Conservation (phyloP, 768 basidiomycete genomes). For the Rhodotorula taiwanensis region DNA sequence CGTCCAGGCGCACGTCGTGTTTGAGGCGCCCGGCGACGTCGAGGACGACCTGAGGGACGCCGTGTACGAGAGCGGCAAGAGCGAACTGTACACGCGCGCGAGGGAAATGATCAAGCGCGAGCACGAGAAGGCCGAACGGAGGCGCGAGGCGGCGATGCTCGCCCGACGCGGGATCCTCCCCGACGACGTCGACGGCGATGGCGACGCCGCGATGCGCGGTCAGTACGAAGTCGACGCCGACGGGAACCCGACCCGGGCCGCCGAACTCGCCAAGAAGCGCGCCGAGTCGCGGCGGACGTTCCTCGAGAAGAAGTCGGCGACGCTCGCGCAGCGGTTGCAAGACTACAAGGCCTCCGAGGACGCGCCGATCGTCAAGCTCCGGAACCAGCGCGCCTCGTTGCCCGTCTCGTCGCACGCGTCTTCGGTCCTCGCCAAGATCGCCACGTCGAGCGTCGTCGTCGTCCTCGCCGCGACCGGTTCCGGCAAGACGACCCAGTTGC, state of each 20-base stretch:
- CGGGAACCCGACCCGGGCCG: slow-evolving; percentile 6
- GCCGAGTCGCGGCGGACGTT: slow-evolving; percentile 13
- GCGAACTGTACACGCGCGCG: slow-evolving; percentile 32
- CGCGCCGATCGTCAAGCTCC: slow-evolving; percentile 59
- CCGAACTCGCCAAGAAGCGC: neutral
- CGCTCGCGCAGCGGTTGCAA: slow-evolving; percentile 54
- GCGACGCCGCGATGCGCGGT: neutral
- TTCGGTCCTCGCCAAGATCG: slow-evolving; percentile 63
- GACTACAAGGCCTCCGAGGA: slow-evolving; percentile 53
- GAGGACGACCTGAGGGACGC: slow-evolving; percentile 67
- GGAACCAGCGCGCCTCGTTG: slow-evolving; percentile 59
- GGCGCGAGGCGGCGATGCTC: slow-evolving; percentile 14
- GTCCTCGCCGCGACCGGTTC: slow-evolving; percentile 85
- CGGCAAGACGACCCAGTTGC: slow-evolving; percentile 91
- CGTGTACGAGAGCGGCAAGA: slow-evolving; percentile 25
- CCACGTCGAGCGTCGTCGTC: slow-evolving; percentile 73
- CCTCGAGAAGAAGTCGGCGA: slow-evolving; percentile 55
- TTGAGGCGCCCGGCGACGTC: slow-evolving; percentile 59
- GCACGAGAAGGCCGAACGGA: slow-evolving; percentile 18
- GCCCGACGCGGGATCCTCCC: slow-evolving; percentile 1
- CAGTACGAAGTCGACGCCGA: slow-evolving; percentile 15
- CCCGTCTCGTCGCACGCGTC: slow-evolving; percentile 67
- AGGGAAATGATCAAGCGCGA: slow-evolving; percentile 28
- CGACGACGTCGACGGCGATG: neutral
- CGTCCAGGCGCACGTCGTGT: slow-evolving; percentile 40